Percentiles rank a stretch among this genome's conserved stretches.
Evolutionary conservation across 176 grass and related monocot species (phyloP).

Genomic region (Oryza nivara): DNA sequence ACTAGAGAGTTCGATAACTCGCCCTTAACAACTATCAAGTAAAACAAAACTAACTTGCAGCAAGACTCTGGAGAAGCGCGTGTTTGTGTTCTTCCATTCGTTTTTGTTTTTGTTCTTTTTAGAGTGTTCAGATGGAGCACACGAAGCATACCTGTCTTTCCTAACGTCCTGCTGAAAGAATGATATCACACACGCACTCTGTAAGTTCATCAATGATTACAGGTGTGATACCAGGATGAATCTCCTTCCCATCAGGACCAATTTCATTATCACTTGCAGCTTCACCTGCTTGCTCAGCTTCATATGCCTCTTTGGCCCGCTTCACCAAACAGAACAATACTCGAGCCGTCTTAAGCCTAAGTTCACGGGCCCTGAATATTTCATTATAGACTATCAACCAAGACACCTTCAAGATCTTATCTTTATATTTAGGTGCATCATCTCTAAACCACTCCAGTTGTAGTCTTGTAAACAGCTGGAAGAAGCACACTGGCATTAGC

Average conservation of each 20-base stretch:
- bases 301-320: background rate
- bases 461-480: no score
- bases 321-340: background rate
- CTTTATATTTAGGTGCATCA: no score
- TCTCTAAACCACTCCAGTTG: no score
- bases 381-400: no score
- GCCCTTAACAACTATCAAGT: no score
- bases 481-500: no score
- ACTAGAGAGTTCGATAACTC: no score
- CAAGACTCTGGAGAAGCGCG: no score
- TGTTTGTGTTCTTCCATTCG: no score
- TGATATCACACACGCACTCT: constrained; percentile 44
- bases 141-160: constrained; percentile 68
- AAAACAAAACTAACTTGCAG: background rate
- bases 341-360: background rate
- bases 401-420: no score
- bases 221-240: constrained; percentile 67
- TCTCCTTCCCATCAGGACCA: constrained; percentile 68
- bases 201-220: constrained; percentile 67
- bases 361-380: background rate
- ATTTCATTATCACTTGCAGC: constrained; percentile 66
- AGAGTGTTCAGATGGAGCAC: background rate
- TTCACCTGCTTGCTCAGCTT: background rate
- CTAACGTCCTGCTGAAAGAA: constrained; percentile 67
- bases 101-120: no score